Evolutionary conservation across 805 yeast species (phyloP), one percentile per base, ranked within the genome.

Genomic region (Starmerella vaccinii): DNA sequence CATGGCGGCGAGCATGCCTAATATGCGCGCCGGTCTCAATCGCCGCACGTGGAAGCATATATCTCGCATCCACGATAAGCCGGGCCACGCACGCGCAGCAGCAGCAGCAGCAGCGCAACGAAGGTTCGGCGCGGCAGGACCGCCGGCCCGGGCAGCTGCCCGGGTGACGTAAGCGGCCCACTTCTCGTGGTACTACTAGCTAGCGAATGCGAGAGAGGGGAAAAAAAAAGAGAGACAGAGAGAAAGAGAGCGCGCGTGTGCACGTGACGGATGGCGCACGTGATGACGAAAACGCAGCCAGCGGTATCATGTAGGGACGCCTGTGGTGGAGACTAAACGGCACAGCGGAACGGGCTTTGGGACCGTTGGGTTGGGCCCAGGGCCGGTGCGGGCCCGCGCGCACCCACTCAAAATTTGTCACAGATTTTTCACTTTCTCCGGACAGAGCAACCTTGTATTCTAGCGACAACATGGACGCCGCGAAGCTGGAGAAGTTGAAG

Each of bases 401-500:
- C 7, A 34, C 38, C 45, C 34, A 41, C 45, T 41, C 45, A 55
- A 55, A 54, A 49, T 54, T 56, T 56, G 57, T 54, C 57, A 54
- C 49, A 46, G 27, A 30, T 50, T 53, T 50, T 50, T 51, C 43
- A 48, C 43, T 32, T 2, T 18, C 27, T 38, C 33, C 10, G 19
- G n/a, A 21, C 42, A 46, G n/a, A n/a, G 18, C 21, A n/a, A 26
- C 45, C 27, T n/a, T 18, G 13, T 16, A n/a, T 13, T n/a, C 46
- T 19, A 23, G 29, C 43, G 30, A 27, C 46, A 49, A 37, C 40
- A 65, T 65, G 67, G 95, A 88, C 74, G 95, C 89, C 75, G 95
- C 83, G 72, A 87, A 86, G 75, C 78, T 89, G 71, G 94, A 87
- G 70, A 85, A 84, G 72, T 76, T 83, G 61, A 78, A 84, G 65